These are phyloP conservation scores for Pseudohalonectria lignicola DNA, from an alignment of 2,329 filamentous ascomycete genomes.

Conservation along the genomic window DNA sequence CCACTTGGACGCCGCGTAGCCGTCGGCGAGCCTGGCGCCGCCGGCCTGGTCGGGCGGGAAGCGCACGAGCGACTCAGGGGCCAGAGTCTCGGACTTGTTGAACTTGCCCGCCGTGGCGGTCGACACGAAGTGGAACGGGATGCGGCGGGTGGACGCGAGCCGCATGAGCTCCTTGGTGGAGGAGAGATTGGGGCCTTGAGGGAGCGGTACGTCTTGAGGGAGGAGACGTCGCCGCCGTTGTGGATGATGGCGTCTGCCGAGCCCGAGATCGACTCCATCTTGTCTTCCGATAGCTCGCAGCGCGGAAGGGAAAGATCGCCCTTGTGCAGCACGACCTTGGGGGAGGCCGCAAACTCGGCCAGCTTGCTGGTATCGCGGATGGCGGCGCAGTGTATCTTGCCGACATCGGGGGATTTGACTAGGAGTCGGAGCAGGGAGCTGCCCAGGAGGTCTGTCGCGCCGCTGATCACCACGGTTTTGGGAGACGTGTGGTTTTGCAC, in stretches of 20 bases:
- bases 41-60: slow-evolving; percentile 3
- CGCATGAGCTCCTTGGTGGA: slow-evolving; percentile 21
- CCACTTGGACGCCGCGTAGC: slow-evolving; percentile 22
- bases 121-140: slow-evolving; percentile 20
- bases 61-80: not conserved
- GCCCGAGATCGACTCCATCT: slow-evolving; percentile 2
- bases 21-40: slow-evolving; percentile 8
- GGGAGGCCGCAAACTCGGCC: not conserved
- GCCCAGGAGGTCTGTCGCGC: slow-evolving; percentile 29
- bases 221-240: slow-evolving; percentile 29
- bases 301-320: slow-evolving; percentile 15
- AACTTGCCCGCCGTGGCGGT: slow-evolving; percentile 7
- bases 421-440: slow-evolving; percentile 25
- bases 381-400: slow-evolving; percentile 30
- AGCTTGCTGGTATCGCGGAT: slow-evolving; percentile 11
- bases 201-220: slow-evolving; percentile 22
- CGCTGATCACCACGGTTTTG: slow-evolving; percentile 22
- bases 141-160: slow-evolving; percentile 12
- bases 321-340: slow-evolving; percentile 9
- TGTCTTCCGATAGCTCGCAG: slow-evolving; percentile 11
- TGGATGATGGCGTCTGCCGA: slow-evolving; percentile 29
- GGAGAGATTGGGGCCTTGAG: slow-evolving; percentile 22
- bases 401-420: slow-evolving; percentile 16
- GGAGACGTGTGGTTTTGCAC: not conserved
- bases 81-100: slow-evolving; percentile 1